phyloP scores from a whole-genome alignment of 805 yeast genomes.

The Candida incommunis region DNA sequence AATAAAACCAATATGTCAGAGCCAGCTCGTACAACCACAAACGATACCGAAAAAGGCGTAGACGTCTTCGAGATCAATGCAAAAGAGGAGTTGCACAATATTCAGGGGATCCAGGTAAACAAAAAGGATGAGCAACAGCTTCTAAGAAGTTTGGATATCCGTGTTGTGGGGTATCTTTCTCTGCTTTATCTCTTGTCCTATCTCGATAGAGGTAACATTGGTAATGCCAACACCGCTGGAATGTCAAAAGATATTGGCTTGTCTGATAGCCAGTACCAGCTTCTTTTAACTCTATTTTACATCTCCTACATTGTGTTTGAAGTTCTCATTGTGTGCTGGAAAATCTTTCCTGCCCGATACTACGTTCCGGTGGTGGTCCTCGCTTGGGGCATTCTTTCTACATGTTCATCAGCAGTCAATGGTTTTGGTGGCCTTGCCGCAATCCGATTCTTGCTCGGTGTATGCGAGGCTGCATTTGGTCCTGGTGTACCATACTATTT shows the following conservation, averaged over 20 bases:
- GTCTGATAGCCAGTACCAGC: conserved; percentile 28
- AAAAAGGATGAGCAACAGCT: neutral
- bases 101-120: too few species aligned
- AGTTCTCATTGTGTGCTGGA: conserved; percentile 21
- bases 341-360: conserved; percentile 22
- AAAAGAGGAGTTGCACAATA: too few species aligned
- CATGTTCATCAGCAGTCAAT: conserved; percentile 23
- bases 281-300: conserved; percentile 27
- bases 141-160: conserved; percentile 25
- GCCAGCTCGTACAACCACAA: too few species aligned
- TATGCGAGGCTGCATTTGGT: conserved; percentile 29
- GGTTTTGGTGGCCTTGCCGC: conserved; percentile 20
- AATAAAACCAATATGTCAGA: too few species aligned
- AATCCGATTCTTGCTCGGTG: conserved; percentile 27
- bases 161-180: conserved; percentile 31
- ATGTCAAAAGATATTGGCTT: conserved; percentile 26
- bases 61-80: too few species aligned
- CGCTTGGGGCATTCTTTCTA: conserved; percentile 23
- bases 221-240: conserved; percentile 34
- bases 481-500: conserved; percentile 26
- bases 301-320: conserved; percentile 24
- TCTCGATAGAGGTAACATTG: conserved; percentile 32
- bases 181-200: conserved; percentile 31
- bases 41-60: too few species aligned
- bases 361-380: conserved; percentile 22